Evolutionary conservation across 805 yeast species (phyloP), one percentile per base, ranked within the genome.

Genomic region (Candida palmyrensis): DNA sequence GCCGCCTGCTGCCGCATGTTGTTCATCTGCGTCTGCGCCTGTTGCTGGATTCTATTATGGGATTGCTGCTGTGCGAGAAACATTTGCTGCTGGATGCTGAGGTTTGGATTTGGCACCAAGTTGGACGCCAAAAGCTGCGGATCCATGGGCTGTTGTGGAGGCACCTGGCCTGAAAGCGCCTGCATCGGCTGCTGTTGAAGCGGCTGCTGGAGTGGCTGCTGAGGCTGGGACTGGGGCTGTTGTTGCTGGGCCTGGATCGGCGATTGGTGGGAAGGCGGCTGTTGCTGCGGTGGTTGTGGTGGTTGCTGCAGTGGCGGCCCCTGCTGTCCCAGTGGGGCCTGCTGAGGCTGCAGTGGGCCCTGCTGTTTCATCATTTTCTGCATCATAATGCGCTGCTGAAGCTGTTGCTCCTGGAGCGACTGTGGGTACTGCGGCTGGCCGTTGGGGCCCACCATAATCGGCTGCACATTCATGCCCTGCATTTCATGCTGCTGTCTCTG

Each of bases 401-500:
- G 41, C 19, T 29, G 24, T 12, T 19, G 32, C 9, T 11, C 37
- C 23, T 14, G 18, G 17, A 8, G 16, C 24, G 29, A 33, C 19
- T 34, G 35, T 15, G 18, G 27, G 24, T 27, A 21, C 31, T 29
- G 32, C 6, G 18, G 14, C 17, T 12, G 29, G n/a, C 8, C 29
- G 25, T 18, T 32, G 30, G 39, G 31, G 8, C 43, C 48, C 35
- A 44, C 30, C 31, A 47, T 40, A 6, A 45, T 33, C 4, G 52
- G 41, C 25, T 44, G 48, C 5, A 55, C 37, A 55, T 48, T 64
- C 20, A 67, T 52, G 37, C 68, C 68, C 41, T 66, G 67, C 39
- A 67, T 48, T 6, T 70, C 70, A 34, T 72, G 77, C 36, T 74
- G 79, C 49, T 77, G 82, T 36, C 75, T 67, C 48, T 78, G 82